Evolutionary conservation across 805 yeast species (phyloP), one percentile per base, ranked within the genome.

Genomic region (Suhomyces faveliae): DNA sequence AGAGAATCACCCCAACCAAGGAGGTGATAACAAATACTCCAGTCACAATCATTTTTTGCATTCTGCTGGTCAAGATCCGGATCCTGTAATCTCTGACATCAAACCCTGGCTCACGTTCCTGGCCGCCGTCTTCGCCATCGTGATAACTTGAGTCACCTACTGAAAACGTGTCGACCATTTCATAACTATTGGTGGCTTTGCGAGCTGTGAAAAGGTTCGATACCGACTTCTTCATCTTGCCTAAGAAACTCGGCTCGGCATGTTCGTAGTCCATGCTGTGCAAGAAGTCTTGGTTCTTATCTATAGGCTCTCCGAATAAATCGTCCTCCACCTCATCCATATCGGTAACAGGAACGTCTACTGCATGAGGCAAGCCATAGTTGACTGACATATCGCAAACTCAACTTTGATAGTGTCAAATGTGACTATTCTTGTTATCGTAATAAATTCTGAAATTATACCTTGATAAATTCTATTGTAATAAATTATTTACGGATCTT

Each of bases 281-380:
- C 15, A 67, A 20, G 21, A 59, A 60, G 13, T 40, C 44, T 12
- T 42, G 35, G 12, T 13, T 19, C 17, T n/a, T 27, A 20, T 37
- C 37, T n/a, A 29, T 35, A 15, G 50, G 59, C 20, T 65, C 61
- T 5, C 50, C 49, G 48, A 61, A 60, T 3, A 67, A 39, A 15
- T 63, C 48, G 46, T 69, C 73, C 46, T 71, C 77, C 12, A 63
- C 75, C 20, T 69, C 75, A 54, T 82, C 85, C 46, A 82, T 62
- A 55, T 82, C 74, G 0, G 83, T 77, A 4, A 82, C 69, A 0
- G 86, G 87, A 3, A 78, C 59, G 51, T 82, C 87, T 5, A 73
- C 77, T 1, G 59, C 63, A 52, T 76, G 78, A 1, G 60, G 46
- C n/a, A 25, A 17, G 21, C 17, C 43, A 24, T 37, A 47, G 17